Evolutionary conservation across 345 rosid genomes (phyloP), one percentile per base, ranked within the genome.

Genomic region (Aurinia saxatilis): DNA sequence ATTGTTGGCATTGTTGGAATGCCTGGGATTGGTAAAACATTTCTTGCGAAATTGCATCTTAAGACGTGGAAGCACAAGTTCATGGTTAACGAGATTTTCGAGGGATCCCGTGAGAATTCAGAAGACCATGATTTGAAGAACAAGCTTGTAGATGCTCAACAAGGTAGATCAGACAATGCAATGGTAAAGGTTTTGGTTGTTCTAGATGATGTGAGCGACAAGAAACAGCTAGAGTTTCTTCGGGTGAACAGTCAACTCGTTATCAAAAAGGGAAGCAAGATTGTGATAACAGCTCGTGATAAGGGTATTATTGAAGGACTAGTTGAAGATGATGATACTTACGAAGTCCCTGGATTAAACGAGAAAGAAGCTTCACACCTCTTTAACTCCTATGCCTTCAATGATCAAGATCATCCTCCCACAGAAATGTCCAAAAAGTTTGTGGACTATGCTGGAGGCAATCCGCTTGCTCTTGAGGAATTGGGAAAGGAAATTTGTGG

Each of bases 391-490:
- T 2, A 47, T 23, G 73, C 73, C 16, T 63, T 75, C 3, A 13
- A 4, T 5, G 37, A 16, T 15, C 12, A 61, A 0, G 25, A 5
- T 14, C 14, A 6, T 10, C 15, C 1, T 34, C 36, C 44, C 18
- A 35, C 7, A 17, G 17, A 7, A 7, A 33, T 23, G 46, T 10
- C 64, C 0, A 47, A 39, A 1, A 30, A 1, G 1, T 50, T 67
- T 9, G 52, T 64, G 12, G 10, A n/a, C 6, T 48, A 63, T 51
- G 68, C 60, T 18, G 3, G 51, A 11, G 79, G 81, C 0, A n/a
- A 63, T 11, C 81, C 75, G 5, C 16, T 68, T 15, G 75, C 75
- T n/a, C 66, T 78, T 5, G 56, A 60, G 58, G 50, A 64, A 10
- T 6, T 75, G 13, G 75, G 77, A 3, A 48, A 53, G 0, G 39